Conservation (phyloP, 306 rosid genomes). For the Lathyrus aphaca region DNA sequence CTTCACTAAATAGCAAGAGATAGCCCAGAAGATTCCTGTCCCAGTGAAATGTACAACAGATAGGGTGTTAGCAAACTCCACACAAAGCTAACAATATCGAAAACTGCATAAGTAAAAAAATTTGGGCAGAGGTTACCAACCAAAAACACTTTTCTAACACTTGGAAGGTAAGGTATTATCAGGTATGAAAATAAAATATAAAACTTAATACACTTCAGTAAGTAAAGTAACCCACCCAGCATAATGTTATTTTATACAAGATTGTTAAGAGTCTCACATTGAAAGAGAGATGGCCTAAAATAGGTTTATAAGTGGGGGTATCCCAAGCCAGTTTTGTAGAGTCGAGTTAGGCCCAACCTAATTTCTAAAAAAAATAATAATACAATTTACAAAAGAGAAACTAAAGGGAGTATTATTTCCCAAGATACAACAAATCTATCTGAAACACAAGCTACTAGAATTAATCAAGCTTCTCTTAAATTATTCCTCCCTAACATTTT, state of each 20-base stretch:
- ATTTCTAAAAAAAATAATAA: not conserved
- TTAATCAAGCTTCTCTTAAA: not conserved
- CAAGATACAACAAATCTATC: not conserved
- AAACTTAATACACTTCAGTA: not conserved
- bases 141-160: not conserved
- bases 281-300: too few species aligned
- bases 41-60: slow-evolving; percentile 41
- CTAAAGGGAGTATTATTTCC: slow-evolving; percentile 3
- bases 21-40: slow-evolving; percentile 89
- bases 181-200: slow-evolving; percentile 2
- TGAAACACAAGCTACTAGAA: not conserved
- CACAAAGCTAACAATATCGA: not conserved
- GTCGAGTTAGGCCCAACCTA: too few species aligned
- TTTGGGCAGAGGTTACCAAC: not conserved
- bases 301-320: too few species aligned
- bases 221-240: not conserved
- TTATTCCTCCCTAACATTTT: not conserved
- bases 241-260: slow-evolving; percentile 5
- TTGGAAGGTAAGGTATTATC: not conserved
- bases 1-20: slow-evolving; percentile 71
- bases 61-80: slow-evolving; percentile 26
- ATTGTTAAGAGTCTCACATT: too few species aligned
- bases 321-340: too few species aligned
- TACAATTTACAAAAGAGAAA: not conserved
- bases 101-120: not conserved